Conservation (phyloP, 176 grass and related monocot species). For the Raddia distichophylla region DNA sequence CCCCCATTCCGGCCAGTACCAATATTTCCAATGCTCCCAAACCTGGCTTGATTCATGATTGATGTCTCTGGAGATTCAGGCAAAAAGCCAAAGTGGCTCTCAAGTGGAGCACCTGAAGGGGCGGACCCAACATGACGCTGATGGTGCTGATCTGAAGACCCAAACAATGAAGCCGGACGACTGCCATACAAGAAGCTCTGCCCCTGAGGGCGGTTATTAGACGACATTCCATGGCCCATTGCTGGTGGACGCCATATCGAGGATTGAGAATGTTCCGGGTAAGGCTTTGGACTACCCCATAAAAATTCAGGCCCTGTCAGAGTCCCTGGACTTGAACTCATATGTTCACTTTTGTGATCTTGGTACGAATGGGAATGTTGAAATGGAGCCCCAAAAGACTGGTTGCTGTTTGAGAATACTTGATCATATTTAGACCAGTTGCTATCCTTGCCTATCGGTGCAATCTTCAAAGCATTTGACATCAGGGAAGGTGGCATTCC, state of each 20-base stretch:
- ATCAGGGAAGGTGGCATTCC: conserved; percentile 59
- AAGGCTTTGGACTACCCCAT: conserved; percentile 90
- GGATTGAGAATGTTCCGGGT: conserved; percentile 74
- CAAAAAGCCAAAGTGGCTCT: conserved; percentile 82
- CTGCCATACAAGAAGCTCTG: conserved; percentile 65
- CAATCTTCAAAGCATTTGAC: conserved; percentile 73
- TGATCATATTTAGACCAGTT: conserved; percentile 63
- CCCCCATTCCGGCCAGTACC: conserved; percentile 48
- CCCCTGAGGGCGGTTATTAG: conserved; percentile 52
- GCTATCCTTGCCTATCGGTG: conserved; percentile 86
- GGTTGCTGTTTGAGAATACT: conserved; percentile 55
- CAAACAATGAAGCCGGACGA: conserved; percentile 57
- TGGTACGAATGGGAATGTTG: conserved; percentile 81
- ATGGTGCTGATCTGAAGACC: conserved; percentile 58
- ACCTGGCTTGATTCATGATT: conserved; percentile 63
- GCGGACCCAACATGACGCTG: conserved; percentile 81
- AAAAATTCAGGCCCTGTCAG: conserved; percentile 92
- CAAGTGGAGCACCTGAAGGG: conserved; percentile 77
- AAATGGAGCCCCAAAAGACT: conserved; percentile 49
- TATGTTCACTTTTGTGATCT: conserved; percentile 60
- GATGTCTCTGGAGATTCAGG: conserved; percentile 71
- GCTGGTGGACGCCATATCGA: conserved; percentile 65
- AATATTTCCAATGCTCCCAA: conserved; percentile 56
- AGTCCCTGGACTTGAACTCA: conserved; percentile 67
- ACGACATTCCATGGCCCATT: conserved; percentile 49